Evolutionary conservation across 1,139 yeast species (phyloP).

Genomic region (Geotrichum europaeum): DNA sequence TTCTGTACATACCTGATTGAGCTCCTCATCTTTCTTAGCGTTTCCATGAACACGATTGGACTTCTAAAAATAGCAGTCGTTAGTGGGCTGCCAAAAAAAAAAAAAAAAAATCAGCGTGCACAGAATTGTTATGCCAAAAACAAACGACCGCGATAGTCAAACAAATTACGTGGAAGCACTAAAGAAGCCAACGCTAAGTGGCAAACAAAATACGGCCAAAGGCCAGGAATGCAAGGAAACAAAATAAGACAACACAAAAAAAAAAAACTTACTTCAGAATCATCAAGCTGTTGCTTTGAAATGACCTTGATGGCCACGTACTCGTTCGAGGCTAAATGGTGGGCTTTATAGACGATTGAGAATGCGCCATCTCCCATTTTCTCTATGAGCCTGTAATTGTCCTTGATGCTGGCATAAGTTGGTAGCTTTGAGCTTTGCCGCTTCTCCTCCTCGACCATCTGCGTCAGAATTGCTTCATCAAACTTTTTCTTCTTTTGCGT

Average conservation of each 20-base stretch:
- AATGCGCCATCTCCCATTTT: slow-evolving; percentile 72
- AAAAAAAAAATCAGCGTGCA: background rate
- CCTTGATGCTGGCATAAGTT: slow-evolving; percentile 46
- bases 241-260: background rate
- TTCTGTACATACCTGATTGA: slow-evolving; percentile 3
- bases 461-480: slow-evolving; percentile 48
- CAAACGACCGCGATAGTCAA: background rate
- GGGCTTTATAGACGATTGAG: slow-evolving; percentile 75
- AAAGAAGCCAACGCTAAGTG: no score
- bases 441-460: slow-evolving; percentile 59
- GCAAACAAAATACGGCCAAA: background rate
- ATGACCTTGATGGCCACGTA: slow-evolving; percentile 82
- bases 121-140: background rate
- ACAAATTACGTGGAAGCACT: no score
- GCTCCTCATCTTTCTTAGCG: background rate
- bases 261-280: slow-evolving; percentile 31
- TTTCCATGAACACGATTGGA: background rate
- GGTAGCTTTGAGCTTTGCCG: slow-evolving; percentile 38
- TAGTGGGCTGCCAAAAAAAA: background rate
- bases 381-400: slow-evolving; percentile 42
- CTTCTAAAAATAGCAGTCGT: background rate
- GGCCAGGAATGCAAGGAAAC: background rate
- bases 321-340: slow-evolving; percentile 43
- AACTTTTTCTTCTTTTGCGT: slow-evolving; percentile 34
- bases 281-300: slow-evolving; percentile 56